Evolutionary conservation across 1,284 basidiomycete species (phyloP).

Genomic region (Schizophyllum commune): DNA sequence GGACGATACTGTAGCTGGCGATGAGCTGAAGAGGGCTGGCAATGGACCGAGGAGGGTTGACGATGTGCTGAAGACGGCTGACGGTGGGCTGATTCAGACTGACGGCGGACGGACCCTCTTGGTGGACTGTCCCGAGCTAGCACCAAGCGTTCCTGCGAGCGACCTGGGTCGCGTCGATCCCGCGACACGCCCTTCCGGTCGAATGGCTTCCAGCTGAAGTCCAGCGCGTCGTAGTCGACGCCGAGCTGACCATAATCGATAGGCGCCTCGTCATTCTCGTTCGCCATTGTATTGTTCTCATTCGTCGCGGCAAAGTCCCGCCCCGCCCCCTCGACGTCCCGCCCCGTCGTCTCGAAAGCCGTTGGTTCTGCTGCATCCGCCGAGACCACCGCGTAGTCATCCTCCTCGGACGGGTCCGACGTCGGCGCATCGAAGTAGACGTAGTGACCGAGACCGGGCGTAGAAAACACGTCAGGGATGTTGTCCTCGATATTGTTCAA

Average conservation of each 20-base stretch:
- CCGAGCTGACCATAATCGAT: constrained; percentile 21
- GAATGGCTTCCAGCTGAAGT: constrained; percentile 53
- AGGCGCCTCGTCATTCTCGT: neutral
- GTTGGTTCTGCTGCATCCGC: neutral
- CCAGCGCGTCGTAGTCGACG: constrained; percentile 22
- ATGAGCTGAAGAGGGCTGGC: too few species aligned
- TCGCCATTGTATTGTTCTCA: too few species aligned
- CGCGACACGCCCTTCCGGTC: constrained; percentile 21
- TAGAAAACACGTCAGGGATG: constrained; percentile 21
- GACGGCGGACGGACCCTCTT: too few species aligned
- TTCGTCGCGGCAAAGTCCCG: too few species aligned
- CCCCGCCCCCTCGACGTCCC: too few species aligned
- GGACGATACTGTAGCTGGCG: too few species aligned
- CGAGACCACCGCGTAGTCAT: constrained; percentile 7
- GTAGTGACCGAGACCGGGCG: constrained; percentile 28
- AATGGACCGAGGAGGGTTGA: too few species aligned
- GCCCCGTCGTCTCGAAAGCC: neutral
- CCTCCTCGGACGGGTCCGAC: constrained; percentile 35
- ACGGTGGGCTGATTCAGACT: too few species aligned
- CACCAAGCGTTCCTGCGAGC: neutral
- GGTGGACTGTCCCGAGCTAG: too few species aligned
- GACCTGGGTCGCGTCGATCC: constrained; percentile 4
- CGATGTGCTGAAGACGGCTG: too few species aligned
- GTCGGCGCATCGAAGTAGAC: constrained; percentile 45
- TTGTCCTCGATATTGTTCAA: neutral